Percentiles rank a stretch among this genome's conserved stretches.
These are phyloP conservation scores for Leishmania major DNA, from an alignment of 208 protist species.

Conservation along the genomic window DNA sequence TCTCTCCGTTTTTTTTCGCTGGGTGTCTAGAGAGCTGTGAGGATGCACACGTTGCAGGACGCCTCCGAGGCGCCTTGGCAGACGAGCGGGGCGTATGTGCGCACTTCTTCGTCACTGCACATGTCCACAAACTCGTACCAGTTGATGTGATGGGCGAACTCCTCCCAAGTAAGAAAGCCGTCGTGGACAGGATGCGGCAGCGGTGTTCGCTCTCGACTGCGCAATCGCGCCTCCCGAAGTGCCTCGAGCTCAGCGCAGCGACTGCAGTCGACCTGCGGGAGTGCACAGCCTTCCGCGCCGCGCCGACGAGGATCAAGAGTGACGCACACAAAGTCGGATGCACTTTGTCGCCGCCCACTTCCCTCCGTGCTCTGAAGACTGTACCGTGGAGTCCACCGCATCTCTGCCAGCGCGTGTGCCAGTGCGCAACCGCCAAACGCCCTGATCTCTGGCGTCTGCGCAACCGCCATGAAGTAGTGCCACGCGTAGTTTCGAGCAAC, in stretches of 20 bases:
- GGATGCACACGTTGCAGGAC: constrained; percentile 52
- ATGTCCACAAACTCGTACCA: constrained; percentile 75
- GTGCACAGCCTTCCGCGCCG: neutral
- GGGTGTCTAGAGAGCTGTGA: constrained; percentile 5
- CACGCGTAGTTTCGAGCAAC: constrained; percentile 21
- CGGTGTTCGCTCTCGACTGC: constrained; percentile 43
- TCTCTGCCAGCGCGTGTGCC: constrained; percentile 12
- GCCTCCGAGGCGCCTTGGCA: constrained; percentile 35
- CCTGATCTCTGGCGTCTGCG: constrained; percentile 17
- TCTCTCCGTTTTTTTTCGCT: too few species aligned
- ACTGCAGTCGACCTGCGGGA: constrained; percentile 32
- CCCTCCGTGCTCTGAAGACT: neutral
- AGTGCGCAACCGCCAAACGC: constrained; percentile 29
- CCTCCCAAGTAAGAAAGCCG: constrained; percentile 63
- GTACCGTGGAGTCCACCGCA: constrained; percentile 23
- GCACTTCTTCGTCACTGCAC: constrained; percentile 60
- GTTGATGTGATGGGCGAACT: constrained; percentile 75
- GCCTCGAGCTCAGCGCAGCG: constrained; percentile 68
- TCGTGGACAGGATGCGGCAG: constrained; percentile 63
- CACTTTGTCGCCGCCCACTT: neutral
- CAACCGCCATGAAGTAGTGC: constrained; percentile 22
- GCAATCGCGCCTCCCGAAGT: constrained; percentile 41
- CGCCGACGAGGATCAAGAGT: neutral
- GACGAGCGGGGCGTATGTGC: constrained; percentile 41
- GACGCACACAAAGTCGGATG: constrained; percentile 7